phyloP scores from a whole-genome alignment of 2,329 filamentous ascomycete species.

The Bipolaris gigantea region DNA sequence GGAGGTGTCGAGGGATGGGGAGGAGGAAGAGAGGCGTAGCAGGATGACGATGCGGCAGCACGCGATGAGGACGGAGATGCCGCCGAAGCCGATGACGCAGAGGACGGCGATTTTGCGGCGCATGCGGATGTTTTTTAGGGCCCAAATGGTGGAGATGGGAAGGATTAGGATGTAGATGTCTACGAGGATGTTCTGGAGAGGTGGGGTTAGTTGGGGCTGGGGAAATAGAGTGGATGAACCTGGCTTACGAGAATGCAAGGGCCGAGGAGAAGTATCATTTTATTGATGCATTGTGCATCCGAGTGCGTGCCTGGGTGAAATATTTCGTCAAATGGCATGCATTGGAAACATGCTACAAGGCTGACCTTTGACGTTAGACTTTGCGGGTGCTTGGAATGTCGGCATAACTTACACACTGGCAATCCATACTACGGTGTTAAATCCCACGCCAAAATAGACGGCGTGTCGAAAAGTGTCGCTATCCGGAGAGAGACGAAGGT shows the following conservation, averaged over 20 bases:
- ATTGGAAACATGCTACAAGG: conserved; percentile 2
- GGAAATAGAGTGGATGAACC: background rate
- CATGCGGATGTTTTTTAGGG: background rate
- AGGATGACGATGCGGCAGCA: conserved; percentile 1
- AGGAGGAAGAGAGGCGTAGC: background rate
- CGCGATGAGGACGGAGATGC: conserved; percentile 5
- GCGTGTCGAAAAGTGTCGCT: background rate
- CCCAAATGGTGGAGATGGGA: conserved; percentile 2
- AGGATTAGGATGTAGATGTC: conserved; percentile 5
- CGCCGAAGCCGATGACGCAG: conserved; percentile 3
- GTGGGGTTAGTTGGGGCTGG: background rate
- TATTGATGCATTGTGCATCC: conserved; percentile 4
- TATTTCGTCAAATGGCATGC: conserved; percentile 5
- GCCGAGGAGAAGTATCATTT: background rate
- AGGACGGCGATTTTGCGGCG: conserved; percentile 4
- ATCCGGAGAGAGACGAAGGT: conserved; percentile 3
- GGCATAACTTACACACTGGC: background rate
- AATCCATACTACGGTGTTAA: background rate
- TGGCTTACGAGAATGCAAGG: conserved; percentile 2
- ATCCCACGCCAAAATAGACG: background rate
- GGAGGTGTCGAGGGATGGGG: background rate
- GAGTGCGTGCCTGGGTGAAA: conserved; percentile 1
- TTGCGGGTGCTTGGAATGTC: background rate
- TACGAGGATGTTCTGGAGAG: conserved; percentile 3
- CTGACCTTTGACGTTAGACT: background rate